Percentiles rank a stretch among this genome's conserved stretches.
Conservation (phyloP, 2,329 filamentous ascomycete species). For the Graphilbum sp. region DNA sequence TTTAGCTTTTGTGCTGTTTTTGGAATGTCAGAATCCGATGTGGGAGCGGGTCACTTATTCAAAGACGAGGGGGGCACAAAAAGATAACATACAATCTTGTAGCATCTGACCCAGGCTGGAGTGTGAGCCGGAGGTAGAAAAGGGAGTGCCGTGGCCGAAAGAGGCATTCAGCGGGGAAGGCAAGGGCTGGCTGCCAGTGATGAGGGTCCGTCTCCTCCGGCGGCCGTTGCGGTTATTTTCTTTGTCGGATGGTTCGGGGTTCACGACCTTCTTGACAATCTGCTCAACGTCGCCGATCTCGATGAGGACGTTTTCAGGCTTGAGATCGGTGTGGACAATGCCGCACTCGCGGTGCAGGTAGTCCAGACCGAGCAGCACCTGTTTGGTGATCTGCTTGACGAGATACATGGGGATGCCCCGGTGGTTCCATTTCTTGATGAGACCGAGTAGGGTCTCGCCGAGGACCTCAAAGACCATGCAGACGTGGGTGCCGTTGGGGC, state of each 20-base stretch:
- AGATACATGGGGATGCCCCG: slow-evolving; percentile 90
- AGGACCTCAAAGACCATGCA: slow-evolving; percentile 99
- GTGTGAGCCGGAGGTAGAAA: slow-evolving; percentile 44
- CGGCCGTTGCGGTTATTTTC: slow-evolving; percentile 87
- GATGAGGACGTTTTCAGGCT: slow-evolving; percentile 95
- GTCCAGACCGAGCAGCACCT: slow-evolving; percentile 86
- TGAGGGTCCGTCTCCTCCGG: slow-evolving; percentile 76
- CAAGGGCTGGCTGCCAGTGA: slow-evolving; percentile 90
- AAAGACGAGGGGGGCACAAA: neutral
- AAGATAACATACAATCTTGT: slow-evolving; percentile 32
- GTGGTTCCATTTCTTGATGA: slow-evolving; percentile 98
- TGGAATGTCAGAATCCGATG: too few relatives aligned
- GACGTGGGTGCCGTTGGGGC: slow-evolving; percentile 87
- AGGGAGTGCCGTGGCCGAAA: slow-evolving; percentile 68
- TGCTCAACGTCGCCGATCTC: slow-evolving; percentile 98
- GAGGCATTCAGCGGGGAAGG: slow-evolving; percentile 87
- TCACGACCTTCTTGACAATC: slow-evolving; percentile 91
- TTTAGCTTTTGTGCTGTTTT: neutral
- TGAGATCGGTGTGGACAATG: slow-evolving; percentile 95
- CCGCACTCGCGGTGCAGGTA: slow-evolving; percentile 96
- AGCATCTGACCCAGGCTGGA: slow-evolving; percentile 73
- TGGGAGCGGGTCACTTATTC: neutral
- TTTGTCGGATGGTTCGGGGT: slow-evolving; percentile 58
- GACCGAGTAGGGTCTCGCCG: slow-evolving; percentile 80
- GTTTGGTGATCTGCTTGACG: slow-evolving; percentile 97